Evolutionary conservation across 139 green algal genomes (phyloP), one percentile per base, ranked within the genome.

Genomic region (Coccomyxa sp.): DNA sequence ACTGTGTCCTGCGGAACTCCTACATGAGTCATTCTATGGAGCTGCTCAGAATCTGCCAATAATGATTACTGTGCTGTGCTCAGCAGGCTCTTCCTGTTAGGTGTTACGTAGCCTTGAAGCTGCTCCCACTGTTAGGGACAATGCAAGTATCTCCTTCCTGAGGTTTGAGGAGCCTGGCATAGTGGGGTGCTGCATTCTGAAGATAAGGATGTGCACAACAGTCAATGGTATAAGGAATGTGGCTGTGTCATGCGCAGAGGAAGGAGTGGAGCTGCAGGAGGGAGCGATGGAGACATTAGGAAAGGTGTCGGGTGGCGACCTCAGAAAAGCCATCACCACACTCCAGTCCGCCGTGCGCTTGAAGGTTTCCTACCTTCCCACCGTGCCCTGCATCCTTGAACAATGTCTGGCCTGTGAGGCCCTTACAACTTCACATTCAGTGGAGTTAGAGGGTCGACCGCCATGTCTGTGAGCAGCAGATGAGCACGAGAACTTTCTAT

Each of bases 301-400:
- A 11, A 84, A 76, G 25, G 92, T 97, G 30, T 93, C 91, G 3
- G 89, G 87, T 0, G 96, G 96, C 0, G 96, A 98, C 90, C 89
- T 98, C 92, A 90, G 96, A 14, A 92, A 92, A 45, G 94, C 96
- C 58, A 97, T 98, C 89, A 98, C 94, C 16, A 96, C 92, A 7
- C 87, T 98, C 86, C 95, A 98, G 88, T 94, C 88, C 58, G 93
- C 94, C 60, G 87, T 91, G 77, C 81, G 89, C 13, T 83, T 95
- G 45, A 60, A 85, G 85, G 84, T 87, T 45, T 18, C 63, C 18
- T 1, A 21, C 63, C 63, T 71, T 71, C 63, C 18, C 63, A 71
- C 10, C 21, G 1, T 14, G 63, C 18, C 18, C 63, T 71, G 63
- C 63, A 71, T 51, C 38, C 7, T 51, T 51, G 3, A 51, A 51